Percentiles rank a stretch among this genome's conserved stretches.
Conservation (phyloP, 2,329 filamentous ascomycete species). For the Cryphonectria parasitica region DNA sequence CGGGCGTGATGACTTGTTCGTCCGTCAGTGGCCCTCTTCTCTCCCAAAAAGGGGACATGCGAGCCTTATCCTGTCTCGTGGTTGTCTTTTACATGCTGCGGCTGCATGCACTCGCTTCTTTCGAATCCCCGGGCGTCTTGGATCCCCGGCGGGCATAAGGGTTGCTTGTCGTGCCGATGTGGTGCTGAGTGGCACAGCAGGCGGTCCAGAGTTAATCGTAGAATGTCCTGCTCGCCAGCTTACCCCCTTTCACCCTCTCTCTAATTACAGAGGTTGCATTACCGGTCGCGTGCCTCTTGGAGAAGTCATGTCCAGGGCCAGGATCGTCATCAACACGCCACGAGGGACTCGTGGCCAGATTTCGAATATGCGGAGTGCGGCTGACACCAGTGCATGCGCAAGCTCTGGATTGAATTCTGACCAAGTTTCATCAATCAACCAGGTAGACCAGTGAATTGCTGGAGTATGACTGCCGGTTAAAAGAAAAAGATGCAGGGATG, state of each 20-base stretch:
- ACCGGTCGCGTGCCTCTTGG: neutral
- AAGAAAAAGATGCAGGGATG: slow-evolving; percentile 1
- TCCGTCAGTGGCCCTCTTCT: neutral
- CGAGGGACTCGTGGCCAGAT: slow-evolving; percentile 5
- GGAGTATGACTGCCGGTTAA: neutral
- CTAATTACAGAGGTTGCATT: neutral
- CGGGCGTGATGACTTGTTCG: neutral
- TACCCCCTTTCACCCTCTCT: neutral
- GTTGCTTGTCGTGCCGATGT: neutral
- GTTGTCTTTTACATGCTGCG: neutral
- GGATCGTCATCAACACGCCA: neutral
- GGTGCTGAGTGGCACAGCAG: slow-evolving; percentile 5
- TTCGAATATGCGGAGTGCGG: neutral
- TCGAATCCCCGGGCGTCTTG: neutral
- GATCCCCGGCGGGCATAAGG: slow-evolving; percentile 7
- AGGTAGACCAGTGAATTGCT: neutral
- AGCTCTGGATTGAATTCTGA: neutral
- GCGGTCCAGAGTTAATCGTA: neutral
- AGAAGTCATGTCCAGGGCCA: neutral
- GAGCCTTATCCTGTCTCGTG: neutral
- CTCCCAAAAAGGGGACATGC: neutral
- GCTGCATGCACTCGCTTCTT: neutral
- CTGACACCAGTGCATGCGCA: slow-evolving; percentile 4
- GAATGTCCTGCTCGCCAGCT: neutral
- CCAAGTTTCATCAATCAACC: neutral